Evolutionary conservation across 1,284 basidiomycete species (phyloP).

Genomic region (Trametes hirsuta): DNA sequence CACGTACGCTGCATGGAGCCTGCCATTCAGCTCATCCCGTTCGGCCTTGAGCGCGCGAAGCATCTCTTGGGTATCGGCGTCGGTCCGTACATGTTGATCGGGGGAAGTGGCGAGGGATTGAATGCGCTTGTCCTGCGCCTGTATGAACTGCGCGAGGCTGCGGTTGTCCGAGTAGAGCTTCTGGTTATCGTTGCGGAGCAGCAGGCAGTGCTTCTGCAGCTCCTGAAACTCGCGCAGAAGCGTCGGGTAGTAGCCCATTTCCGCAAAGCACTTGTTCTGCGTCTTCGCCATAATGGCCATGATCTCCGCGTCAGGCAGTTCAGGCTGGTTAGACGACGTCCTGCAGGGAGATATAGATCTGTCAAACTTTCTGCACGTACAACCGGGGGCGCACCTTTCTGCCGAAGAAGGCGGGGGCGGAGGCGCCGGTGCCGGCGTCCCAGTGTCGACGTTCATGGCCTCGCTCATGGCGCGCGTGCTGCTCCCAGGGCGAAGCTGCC

Average conservation of each 20-base stretch:
- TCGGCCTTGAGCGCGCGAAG: constrained; percentile 16
- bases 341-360: background rate
- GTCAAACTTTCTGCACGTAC: background rate
- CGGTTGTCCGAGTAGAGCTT: constrained; percentile 58
- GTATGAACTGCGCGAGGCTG: constrained; percentile 23
- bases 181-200: constrained; percentile 44
- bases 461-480: constrained; percentile 13
- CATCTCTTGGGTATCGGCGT: constrained; percentile 17
- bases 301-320: constrained; percentile 31
- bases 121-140: constrained; percentile 24
- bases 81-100: constrained; percentile 8
- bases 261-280: constrained; percentile 49
- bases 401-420: background rate
- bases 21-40: constrained; percentile 16
- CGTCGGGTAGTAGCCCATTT: constrained; percentile 49
- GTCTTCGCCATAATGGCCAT: constrained; percentile 46
- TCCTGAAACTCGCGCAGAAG: constrained; percentile 40
- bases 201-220: constrained; percentile 36
- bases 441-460: background rate
- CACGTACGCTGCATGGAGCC: constrained; percentile 22
- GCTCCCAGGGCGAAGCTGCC: background rate
- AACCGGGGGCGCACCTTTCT: background rate
- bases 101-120: constrained; percentile 5
- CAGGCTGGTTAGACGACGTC: background rate
- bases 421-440: background rate